Evolutionary conservation across 352 stramenopile genomes (phyloP).

Genomic region (Phytophthora boehmeriae): DNA sequence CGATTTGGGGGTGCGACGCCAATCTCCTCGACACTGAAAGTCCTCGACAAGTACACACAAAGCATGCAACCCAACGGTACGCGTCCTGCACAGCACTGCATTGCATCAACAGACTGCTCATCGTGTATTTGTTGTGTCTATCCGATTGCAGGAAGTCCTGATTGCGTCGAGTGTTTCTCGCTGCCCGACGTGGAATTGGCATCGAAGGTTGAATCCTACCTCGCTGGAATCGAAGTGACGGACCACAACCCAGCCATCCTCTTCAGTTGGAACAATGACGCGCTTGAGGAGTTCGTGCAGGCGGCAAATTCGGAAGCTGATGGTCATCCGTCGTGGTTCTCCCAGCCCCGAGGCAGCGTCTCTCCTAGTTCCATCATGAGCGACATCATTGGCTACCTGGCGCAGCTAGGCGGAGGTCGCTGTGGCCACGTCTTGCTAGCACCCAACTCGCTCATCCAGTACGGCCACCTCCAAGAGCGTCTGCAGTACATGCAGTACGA

Average conservation of each 20-base stretch:
- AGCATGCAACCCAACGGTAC: not conserved
- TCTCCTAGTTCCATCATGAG: conserved; percentile 39
- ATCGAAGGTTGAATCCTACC: conserved; percentile 41
- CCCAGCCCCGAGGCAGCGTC: conserved; percentile 37
- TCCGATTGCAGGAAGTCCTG: conserved; percentile 4
- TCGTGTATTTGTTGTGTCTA: too few relatives aligned
- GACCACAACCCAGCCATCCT: conserved; percentile 49
- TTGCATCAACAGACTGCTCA: too few relatives aligned
- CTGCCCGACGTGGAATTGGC: conserved; percentile 29
- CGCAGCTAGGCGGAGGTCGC: conserved; percentile 41
- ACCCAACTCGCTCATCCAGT: conserved; percentile 54
- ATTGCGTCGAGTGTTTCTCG: conserved; percentile 28
- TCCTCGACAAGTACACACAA: conserved; percentile 6
- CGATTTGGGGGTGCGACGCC: conserved; percentile 19
- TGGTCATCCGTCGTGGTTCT: conserved; percentile 42
- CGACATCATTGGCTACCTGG: conserved; percentile 45
- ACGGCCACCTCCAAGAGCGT: conserved; percentile 46
- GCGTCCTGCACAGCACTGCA: not conserved
- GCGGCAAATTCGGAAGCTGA: conserved; percentile 35
- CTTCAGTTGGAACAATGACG: conserved; percentile 42
- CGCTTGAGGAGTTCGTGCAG: conserved; percentile 43
- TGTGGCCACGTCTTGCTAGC: conserved; percentile 44
- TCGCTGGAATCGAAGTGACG: conserved; percentile 37
- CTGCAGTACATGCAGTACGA: conserved; percentile 59
- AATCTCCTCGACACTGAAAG: conserved; percentile 27